phyloP scores from a whole-genome alignment of 2,329 filamentous ascomycete genomes.

The Plectosphaerella sp. region DNA sequence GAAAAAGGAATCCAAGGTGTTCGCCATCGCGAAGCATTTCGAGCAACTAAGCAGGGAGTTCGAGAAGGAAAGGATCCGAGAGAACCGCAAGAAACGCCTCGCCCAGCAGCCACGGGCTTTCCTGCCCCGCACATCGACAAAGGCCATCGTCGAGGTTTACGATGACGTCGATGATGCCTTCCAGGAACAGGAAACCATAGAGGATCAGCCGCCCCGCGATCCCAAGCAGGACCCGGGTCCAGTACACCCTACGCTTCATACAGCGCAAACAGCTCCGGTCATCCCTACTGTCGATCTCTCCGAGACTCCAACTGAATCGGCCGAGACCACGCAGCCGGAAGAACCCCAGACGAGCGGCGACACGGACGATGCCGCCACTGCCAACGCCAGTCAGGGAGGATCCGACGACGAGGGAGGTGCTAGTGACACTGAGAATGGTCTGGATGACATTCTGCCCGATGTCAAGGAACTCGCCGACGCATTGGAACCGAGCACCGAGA shows the following conservation, averaged over 20 bases:
- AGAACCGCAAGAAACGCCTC: constrained; percentile 73
- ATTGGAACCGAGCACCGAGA: constrained; percentile 55
- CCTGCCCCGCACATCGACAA: constrained; percentile 81
- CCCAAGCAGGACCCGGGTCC: neutral
- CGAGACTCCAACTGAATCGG: constrained; percentile 16
- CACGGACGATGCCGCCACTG: constrained; percentile 26
- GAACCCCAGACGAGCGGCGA: constrained; percentile 18
- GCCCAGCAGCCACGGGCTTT: constrained; percentile 77
- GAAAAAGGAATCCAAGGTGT: constrained; percentile 73
- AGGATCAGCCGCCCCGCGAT: constrained; percentile 24
- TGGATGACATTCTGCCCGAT: constrained; percentile 64
- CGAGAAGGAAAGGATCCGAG: constrained; percentile 81
- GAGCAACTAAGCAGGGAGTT: constrained; percentile 96
- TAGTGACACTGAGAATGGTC: constrained; percentile 68
- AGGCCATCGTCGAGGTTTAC: constrained; percentile 93
- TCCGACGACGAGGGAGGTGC: constrained; percentile 63
- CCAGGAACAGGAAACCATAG: constrained; percentile 68
- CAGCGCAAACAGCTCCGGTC: constrained; percentile 13
- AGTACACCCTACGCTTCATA: constrained; percentile 13
- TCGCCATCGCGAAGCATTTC: constrained; percentile 90
- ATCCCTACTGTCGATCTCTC: constrained; percentile 1
- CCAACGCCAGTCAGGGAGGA: constrained; percentile 52
- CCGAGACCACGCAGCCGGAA: constrained; percentile 13
- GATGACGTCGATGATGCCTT: constrained; percentile 91
- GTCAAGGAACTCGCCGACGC: constrained; percentile 59